Evolutionary conservation across 2,329 filamentous ascomycete genomes (phyloP).

Genomic region (Cladosporium austrohemisphaericum): DNA sequence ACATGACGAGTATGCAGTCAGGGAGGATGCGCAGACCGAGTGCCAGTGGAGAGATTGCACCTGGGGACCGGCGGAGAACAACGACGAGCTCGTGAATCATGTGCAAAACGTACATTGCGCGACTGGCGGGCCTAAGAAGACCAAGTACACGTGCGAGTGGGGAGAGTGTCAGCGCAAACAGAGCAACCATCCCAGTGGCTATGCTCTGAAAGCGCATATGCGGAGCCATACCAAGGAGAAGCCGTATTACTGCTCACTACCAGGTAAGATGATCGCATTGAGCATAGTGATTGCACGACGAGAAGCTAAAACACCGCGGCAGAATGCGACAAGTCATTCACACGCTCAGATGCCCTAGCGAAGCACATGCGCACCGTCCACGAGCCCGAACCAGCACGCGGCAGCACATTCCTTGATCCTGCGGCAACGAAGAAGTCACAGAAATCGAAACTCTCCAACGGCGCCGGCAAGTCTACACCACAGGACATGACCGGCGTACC

Average conservation of each 20-base stretch:
- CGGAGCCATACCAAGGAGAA: constrained; percentile 96
- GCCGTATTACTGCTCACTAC: constrained; percentile 93
- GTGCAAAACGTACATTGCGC: constrained; percentile 89
- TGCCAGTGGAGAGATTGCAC: constrained; percentile 52
- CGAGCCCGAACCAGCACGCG: constrained; percentile 78
- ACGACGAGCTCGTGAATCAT: constrained; percentile 50
- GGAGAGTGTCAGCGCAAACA: constrained; percentile 83
- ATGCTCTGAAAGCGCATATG: constrained; percentile 96
- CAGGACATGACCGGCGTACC: constrained; percentile 30
- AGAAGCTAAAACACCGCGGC: constrained; percentile 18
- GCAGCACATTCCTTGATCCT: constrained; percentile 58
- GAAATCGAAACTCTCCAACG: constrained; percentile 37
- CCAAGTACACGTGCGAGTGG: constrained; percentile 99
- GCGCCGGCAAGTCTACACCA: constrained; percentile 33
- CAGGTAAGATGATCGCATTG: constrained; percentile 56
- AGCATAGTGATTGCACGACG: neutral
- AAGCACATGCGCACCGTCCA: constrained; percentile 99
- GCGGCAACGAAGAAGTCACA: constrained; percentile 43
- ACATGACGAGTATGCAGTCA: constrained; percentile 40
- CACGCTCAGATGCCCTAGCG: constrained; percentile 86
- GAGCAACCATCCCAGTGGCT: constrained; percentile 87
- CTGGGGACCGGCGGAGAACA: constrained; percentile 47
- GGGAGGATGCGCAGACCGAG: constrained; percentile 40
- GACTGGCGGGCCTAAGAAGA: constrained; percentile 63
- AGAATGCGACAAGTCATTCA: constrained; percentile 98